These are phyloP conservation scores for Neurospora sp. DNA, from an alignment of 495 filamentous ascomycete species.

Conservation along the genomic window DNA sequence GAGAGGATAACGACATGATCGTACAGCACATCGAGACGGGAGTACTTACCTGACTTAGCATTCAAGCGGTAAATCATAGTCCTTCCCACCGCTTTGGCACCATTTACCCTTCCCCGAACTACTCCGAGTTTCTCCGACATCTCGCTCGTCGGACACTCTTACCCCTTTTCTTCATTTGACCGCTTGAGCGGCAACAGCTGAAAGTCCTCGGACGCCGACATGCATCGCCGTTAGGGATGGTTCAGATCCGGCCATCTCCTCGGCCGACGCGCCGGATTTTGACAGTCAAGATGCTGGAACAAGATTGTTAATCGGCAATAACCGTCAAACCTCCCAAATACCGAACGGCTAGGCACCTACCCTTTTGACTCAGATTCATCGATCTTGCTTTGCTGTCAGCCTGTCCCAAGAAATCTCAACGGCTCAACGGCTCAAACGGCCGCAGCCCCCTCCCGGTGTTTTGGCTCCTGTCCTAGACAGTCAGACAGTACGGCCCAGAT, in stretches of 20 bases:
- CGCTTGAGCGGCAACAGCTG: background rate
- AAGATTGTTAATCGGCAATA: background rate
- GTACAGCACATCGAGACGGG: background rate
- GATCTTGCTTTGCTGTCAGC: background rate
- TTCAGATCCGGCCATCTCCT: background rate
- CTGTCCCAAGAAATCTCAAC: background rate
- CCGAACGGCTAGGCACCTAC: background rate
- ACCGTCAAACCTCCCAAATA: background rate
- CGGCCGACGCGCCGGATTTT: background rate
- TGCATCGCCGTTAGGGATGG: background rate
- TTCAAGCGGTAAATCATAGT: background rate
- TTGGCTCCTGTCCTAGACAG: background rate
- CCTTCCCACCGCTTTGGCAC: background rate
- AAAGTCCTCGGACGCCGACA: background rate
- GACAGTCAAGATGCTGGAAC: background rate
- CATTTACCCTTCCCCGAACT: background rate
- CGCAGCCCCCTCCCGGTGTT: background rate
- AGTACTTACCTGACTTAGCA: background rate
- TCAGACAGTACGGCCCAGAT: background rate
- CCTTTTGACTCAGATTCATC: background rate
- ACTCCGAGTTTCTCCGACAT: background rate
- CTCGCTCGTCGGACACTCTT: background rate
- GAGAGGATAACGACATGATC: background rate
- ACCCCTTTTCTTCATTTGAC: background rate
- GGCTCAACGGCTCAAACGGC: background rate